Evolutionary conservation across 352 stramenopile species (phyloP).

Genomic region (Blastocystis sp.): DNA sequence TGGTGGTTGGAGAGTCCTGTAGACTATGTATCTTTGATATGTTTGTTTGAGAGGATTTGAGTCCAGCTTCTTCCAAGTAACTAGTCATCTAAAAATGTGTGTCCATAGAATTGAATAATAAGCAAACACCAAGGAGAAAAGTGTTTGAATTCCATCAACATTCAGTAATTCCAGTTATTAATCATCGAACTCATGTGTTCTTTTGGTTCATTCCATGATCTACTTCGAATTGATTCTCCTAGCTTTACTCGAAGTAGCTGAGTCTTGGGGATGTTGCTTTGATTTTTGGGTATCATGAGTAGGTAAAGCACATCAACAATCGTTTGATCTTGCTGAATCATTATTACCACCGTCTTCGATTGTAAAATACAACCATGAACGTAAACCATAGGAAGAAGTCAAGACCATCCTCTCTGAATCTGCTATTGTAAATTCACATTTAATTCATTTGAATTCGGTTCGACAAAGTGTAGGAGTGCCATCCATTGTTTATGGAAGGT

Average conservation of each 20-base stretch:
- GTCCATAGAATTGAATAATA: no score
- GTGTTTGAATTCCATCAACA: no score
- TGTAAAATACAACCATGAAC: neutral
- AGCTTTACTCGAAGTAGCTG: neutral
- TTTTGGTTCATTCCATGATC: neutral
- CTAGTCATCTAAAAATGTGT: no score
- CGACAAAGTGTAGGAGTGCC: neutral
- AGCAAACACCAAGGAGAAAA: no score
- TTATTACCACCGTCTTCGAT: neutral
- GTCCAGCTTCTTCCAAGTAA: no score
- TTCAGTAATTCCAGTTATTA: no score
- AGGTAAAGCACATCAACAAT: slow-evolving; percentile 33
- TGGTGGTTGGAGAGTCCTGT: slow-evolving; percentile 45
- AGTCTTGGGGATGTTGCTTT: slow-evolving; percentile 18
- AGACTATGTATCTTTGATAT: neutral
- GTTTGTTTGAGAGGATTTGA: slow-evolving; percentile 28
- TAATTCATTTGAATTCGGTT: neutral
- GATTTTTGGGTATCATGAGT: neutral
- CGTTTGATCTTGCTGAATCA: slow-evolving; percentile 22
- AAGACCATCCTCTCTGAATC: neutral
- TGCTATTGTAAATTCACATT: neutral
- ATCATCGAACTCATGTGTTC: no score
- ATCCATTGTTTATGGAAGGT: neutral
- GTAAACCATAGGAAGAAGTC: neutral
- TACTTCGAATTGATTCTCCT: neutral